A percentile compares a stretch with the other conserved stretches of the same genome.
These are phyloP conservation scores for Climacium dendroides DNA, from an alignment of 225 moss, liverwort and hornwort genomes.

Conservation along the genomic window DNA sequence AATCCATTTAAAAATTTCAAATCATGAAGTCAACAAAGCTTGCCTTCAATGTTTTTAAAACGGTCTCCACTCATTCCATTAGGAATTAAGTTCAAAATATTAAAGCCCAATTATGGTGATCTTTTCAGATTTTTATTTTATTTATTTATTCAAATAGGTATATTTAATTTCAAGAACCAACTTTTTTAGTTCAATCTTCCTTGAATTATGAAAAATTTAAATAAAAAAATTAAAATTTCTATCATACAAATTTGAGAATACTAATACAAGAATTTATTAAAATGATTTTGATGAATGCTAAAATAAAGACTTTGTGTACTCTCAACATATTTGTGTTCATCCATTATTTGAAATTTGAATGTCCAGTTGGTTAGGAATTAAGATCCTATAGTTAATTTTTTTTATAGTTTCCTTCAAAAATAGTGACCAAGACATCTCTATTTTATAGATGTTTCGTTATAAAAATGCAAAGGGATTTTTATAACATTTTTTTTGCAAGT, in stretches of 20 bases:
- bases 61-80: too few species aligned
- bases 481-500: neutral
- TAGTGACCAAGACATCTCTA: neutral
- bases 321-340: neutral
- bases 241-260: accelerated
- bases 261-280: neutral
- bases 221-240: neutral
- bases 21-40: too few species aligned
- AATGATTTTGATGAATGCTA: neutral
- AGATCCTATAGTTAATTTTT: neutral
- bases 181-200: accelerated
- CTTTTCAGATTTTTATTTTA: neutral
- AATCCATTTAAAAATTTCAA: too few species aligned
- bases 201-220: neutral
- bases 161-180: accelerated
- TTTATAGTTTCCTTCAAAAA: neutral
- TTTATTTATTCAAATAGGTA: neutral
- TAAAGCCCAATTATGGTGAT: too few species aligned
- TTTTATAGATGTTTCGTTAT: neutral
- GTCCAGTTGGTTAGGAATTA: accelerated
- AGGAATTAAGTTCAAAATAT: too few species aligned
- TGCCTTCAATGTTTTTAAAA: too few species aligned
- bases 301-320: neutral
- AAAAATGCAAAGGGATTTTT: neutral
- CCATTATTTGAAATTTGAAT: neutral